Evolutionary conservation across 352 stramenopile genomes (phyloP).

Genomic region (Globisporangium nunn): DNA sequence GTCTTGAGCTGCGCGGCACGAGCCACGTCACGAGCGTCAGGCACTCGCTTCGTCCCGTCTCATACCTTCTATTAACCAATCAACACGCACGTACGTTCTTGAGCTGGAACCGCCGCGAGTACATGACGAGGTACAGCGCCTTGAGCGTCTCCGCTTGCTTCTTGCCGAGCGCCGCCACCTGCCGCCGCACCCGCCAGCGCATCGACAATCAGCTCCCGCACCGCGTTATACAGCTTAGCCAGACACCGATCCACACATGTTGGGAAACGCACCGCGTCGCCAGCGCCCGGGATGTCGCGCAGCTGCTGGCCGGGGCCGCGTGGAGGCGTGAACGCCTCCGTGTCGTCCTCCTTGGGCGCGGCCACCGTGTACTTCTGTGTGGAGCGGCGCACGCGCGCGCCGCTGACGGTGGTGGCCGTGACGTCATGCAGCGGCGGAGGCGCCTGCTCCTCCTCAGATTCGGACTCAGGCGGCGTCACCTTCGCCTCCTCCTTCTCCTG

Average conservation of each 20-base stretch:
- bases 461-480: conserved; percentile 2
- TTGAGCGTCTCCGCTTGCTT: conserved; percentile 68
- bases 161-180: conserved; percentile 66
- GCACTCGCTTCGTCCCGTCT: too few species aligned
- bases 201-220: not conserved
- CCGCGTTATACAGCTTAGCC: too few species aligned
- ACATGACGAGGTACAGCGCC: conserved; percentile 80
- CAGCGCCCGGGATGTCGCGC: conserved; percentile 51
- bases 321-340: conserved; percentile 58
- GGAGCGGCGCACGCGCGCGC: conserved; percentile 47
- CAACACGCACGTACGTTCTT: conserved; percentile 47
- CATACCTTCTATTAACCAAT: not conserved
- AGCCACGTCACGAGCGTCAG: not conserved
- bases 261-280: conserved; percentile 30
- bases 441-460: conserved; percentile 6
- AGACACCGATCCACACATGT: too few species aligned
- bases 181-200: not conserved
- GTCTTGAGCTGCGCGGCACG: conserved; percentile 40
- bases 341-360: conserved; percentile 36
- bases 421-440: conserved; percentile 6
- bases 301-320: conserved; percentile 46
- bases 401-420: conserved; percentile 21
- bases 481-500: not conserved
- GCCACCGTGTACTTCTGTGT: conserved; percentile 66
- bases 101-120: conserved; percentile 64